Base-by-base conservation (phyloP, 306 rosid genomes). In the Dryas drummondii region DNA sequence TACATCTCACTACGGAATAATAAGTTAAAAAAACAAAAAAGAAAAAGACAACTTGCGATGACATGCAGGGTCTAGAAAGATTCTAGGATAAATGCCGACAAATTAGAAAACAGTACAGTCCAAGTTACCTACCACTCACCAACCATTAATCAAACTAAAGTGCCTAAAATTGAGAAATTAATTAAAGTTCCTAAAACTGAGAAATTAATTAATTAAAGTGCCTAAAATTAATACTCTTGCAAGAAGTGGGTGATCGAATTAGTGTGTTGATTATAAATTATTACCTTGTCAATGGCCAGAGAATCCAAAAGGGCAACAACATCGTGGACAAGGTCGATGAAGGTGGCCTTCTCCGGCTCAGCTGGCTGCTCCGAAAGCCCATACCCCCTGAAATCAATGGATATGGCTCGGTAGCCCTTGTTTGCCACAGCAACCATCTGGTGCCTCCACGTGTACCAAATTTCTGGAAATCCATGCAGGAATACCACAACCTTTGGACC, bases 391-490 rank as follows among this genome's bases (percentile, higher is more conserved):
- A 86, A 86, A 79, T 90, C 96, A 4, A 88, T 48, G 75, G 93
- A 88, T 61, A 90, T 78, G 2, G 90, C 91, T 22, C 90, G 75
- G 56, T 86, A 86, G 16, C 96, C 96, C 5, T 82, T 78, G 70
- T 81, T 78, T 59, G 92, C 96, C 45, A 74, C 82, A 57, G 84
- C 90, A 49, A 86, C 61, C 93, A 90, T 80, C 66, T 90, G 96
- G 81, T 88, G 75, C 76, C 90, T 85, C 89, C 96, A 86, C 64
- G 93, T 83, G 45, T 90, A 88, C 93, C 93, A 90, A 41, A 90
- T 90, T 75, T 88, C 91, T 46, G 96, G 96, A 55, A 90, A 90
- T 52, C 93, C 93, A 74, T 86, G 96, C 49, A 90, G 60, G 86
- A 90, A 88, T 11, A 90, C 22, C 80, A 86, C 96, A 56, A 78